phyloP scores from a whole-genome alignment of 2,329 filamentous ascomycete genomes.

The Tolypocladium pustulatum region DNA sequence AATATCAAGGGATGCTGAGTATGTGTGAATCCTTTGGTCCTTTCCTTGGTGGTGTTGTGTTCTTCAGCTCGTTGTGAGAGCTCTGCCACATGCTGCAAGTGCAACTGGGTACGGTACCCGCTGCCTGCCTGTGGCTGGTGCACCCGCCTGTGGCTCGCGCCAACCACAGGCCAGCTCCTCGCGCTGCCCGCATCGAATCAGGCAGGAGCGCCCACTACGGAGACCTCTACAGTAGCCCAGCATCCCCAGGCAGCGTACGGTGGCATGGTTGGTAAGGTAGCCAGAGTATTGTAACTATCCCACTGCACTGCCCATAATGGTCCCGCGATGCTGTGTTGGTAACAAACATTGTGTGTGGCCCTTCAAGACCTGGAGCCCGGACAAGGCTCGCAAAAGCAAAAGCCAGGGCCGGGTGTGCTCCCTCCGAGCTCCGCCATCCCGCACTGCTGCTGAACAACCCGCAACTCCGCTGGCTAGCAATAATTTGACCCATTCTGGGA shows the following conservation, averaged over 20 bases:
- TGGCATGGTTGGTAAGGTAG: too few species aligned
- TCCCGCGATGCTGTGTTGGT: background rate
- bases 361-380: background rate
- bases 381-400: too few species aligned
- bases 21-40: too few species aligned
- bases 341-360: background rate
- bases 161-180: background rate
- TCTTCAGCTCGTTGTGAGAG: too few species aligned
- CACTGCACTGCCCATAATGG: too few species aligned
- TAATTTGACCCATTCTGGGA: too few species aligned
- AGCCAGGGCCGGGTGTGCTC: background rate
- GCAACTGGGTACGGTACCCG: background rate
- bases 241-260: too few species aligned
- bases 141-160: background rate
- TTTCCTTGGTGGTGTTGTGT: too few species aligned
- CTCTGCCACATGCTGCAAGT: background rate
- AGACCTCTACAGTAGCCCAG: background rate
- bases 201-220: conserved; percentile 1
- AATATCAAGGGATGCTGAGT: too few species aligned
- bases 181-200: background rate
- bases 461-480: background rate
- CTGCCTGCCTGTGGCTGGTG: background rate
- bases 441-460: background rate
- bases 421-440: background rate
- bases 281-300: too few species aligned